Evolutionary conservation across 2,329 filamentous ascomycete genomes (phyloP).

Genomic region (Cryoendolithus antarcticus): DNA sequence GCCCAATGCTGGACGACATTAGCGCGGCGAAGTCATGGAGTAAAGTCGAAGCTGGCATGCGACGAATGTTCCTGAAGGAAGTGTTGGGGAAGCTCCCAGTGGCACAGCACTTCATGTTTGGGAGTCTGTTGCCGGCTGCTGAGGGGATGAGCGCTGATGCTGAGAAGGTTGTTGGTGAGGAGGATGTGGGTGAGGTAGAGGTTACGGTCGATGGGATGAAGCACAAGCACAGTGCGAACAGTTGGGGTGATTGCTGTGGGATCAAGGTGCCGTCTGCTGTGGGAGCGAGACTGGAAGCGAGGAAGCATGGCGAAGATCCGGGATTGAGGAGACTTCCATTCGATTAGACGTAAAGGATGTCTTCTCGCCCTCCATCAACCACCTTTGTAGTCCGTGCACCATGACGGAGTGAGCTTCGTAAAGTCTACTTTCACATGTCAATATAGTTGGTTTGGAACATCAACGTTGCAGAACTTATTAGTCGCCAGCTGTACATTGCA

Average conservation of each 20-base stretch:
- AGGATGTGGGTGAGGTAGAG: conserved; percentile 43
- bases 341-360: too few species aligned
- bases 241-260: conserved; percentile 93
- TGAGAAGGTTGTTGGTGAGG: conserved; percentile 38
- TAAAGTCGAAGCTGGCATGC: conserved; percentile 92
- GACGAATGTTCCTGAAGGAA: conserved; percentile 90
- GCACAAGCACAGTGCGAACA: conserved; percentile 44
- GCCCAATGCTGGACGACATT: conserved; percentile 96
- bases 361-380: too few species aligned
- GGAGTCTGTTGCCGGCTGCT: conserved; percentile 65
- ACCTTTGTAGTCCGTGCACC: too few species aligned
- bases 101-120: conserved; percentile 98
- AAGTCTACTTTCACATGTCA: too few species aligned
- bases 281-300: conserved; percentile 78
- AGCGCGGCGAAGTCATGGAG: conserved; percentile 77
- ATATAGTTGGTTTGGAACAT: too few species aligned
- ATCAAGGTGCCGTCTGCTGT: conserved; percentile 94
- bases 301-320: conserved; percentile 55
- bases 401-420: too few species aligned
- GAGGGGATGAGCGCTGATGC: conserved; percentile 65
- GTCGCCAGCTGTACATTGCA: too few species aligned
- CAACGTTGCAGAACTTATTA: too few species aligned
- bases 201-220: conserved; percentile 54
- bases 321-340: conserved; percentile 66
- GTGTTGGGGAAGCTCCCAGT: conserved; percentile 88